Base-by-base conservation (phyloP, 202 grass and related monocot genomes). In the Setaria italica region DNA sequence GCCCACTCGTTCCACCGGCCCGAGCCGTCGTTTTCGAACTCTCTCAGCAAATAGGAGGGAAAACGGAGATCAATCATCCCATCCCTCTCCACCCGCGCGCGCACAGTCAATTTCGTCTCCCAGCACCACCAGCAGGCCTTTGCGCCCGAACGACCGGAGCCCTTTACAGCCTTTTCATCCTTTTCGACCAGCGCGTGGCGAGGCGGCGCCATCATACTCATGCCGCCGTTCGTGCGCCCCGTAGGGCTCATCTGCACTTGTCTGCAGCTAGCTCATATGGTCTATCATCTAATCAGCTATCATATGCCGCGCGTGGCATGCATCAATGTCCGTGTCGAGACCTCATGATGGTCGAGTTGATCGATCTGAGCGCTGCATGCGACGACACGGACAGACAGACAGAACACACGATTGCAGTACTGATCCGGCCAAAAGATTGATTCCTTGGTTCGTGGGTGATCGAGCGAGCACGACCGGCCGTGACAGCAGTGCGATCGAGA, bases 131-230 rank as follows among this genome's bases (percentile, higher is more conserved):
- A 19, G 14, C 13, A 53, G 50, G 58, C 58, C 58, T 62, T 14
- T 13, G 4, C 68, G 5, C 11, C 5, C 21, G 7, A 48, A 48
- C 43, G 43, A 30, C 11, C 9, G 58, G 21, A 62, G 58, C 68
- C n/a, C n/a, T 71, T 70, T 42, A 68, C 17, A 50, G 57, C n/a
- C 16, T 75, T 85, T 51, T 58, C 79, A 7, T 70, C 83, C 65
- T 86, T 90, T 49, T 64, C 72, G 42, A 7, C 47, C 46, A 62
- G 29, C 73, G 79, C 78, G 56, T 70, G 83, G 71, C 66, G 35
- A 77, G 29, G 82, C 42, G 46, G 72, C 45, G 83, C 67, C 39
- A 88, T 88, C 86, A 88, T 88, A 5, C n/a, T 80, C 86, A 78
- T 78, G 7, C 42, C 7, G 16, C 43, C 47, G 55, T 71, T 63